Percentiles rank a stretch among this genome's conserved stretches.
These are phyloP conservation scores for Amphibolis antarctica DNA, from an alignment of 106 monocot species.

Conservation along the genomic window DNA sequence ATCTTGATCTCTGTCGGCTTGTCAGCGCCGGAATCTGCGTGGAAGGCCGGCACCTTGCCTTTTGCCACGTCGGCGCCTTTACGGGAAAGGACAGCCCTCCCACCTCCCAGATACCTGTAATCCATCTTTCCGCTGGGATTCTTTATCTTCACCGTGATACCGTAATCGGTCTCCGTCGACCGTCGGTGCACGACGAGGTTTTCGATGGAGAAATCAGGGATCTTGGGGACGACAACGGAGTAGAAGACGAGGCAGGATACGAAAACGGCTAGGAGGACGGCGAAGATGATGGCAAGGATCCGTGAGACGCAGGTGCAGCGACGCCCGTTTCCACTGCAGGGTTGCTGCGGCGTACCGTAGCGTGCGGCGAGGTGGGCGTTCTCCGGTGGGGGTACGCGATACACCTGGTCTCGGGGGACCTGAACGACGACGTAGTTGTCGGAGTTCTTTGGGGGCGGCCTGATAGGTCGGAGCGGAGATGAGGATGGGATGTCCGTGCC, in stretches of 20 bases:
- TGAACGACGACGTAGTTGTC: conserved; percentile 16
- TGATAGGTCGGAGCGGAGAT: not conserved
- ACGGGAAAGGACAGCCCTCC: conserved; percentile 5
- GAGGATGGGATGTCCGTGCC: not conserved
- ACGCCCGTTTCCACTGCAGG: no score
- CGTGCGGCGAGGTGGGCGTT: conserved; percentile 9
- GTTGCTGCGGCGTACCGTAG: not conserved
- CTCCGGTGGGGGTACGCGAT: conserved; percentile 10
- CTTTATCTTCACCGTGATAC: not conserved
- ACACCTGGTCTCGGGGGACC: conserved; percentile 16
- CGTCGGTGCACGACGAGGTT: not conserved
- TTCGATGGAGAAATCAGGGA: conserved; percentile 8
- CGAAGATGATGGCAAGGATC: not conserved
- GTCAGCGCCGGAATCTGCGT: not conserved
- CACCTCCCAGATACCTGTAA: not conserved
- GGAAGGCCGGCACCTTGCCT: not conserved
- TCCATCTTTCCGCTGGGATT: conserved; percentile 6
- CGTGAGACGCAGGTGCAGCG: not conserved
- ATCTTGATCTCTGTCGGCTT: not conserved
- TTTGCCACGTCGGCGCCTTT: not conserved
- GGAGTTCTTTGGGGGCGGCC: not conserved
- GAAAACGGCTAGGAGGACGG: not conserved
- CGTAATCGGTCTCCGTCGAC: not conserved
- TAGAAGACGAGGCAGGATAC: not conserved
- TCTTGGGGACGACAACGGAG: not conserved